Conservation (phyloP, 139 green algal genomes). For the Eudorina sp. region DNA sequence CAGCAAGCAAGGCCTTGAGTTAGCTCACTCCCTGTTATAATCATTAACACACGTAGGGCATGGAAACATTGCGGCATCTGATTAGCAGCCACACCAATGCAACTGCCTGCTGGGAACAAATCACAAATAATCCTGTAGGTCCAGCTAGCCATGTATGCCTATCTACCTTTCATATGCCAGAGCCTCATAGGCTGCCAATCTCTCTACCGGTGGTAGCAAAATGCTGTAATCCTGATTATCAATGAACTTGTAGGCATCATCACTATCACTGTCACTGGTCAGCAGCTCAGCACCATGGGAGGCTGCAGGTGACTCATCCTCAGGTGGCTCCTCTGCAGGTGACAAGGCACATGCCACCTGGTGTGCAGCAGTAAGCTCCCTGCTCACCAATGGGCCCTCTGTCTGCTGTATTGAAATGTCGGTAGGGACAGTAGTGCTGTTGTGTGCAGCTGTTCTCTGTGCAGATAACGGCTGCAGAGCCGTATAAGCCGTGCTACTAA, state of each 20-base stretch:
- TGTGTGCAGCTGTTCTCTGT: neutral
- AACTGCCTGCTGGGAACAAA: too few relatives aligned
- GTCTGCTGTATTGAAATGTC: neutral
- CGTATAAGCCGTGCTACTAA: neutral
- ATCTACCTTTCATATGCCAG: neutral
- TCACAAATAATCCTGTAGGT: too few relatives aligned
- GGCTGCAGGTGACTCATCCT: neutral
- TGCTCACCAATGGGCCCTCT: neutral
- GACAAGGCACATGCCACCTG: neutral
- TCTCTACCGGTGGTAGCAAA: neutral
- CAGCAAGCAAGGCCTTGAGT: too few relatives aligned
- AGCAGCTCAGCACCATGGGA: neutral
- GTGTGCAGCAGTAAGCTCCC: neutral
- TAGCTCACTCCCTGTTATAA: too few relatives aligned
- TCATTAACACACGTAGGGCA: too few relatives aligned
- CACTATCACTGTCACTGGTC: neutral
- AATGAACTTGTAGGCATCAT: neutral
- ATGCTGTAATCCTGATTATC: neutral
- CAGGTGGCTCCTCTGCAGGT: neutral
- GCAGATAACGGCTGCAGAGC: too few relatives aligned
- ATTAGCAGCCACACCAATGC: too few relatives aligned
- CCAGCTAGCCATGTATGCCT: too few relatives aligned
- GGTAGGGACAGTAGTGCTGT: neutral
- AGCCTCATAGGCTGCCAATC: conserved; percentile 12
- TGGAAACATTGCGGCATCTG: too few relatives aligned